These are phyloP conservation scores for Aegilops speltoides DNA, from an alignment of 176 grass and related monocot species.

Conservation along the genomic window DNA sequence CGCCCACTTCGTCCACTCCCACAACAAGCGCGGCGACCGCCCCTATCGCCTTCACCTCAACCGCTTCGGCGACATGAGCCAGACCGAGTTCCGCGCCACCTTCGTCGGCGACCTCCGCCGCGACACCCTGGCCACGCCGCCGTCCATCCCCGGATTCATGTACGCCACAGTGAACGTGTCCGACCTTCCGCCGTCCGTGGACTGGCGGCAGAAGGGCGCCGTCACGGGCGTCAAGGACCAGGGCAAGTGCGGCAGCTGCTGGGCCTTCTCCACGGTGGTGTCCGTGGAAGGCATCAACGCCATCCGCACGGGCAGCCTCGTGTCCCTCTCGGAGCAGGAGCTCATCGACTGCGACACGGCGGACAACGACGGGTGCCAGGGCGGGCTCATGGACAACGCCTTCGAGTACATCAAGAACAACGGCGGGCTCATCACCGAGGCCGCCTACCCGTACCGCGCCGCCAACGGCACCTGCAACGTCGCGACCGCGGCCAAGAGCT, in stretches of 20 bases:
- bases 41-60: constrained; percentile 74
- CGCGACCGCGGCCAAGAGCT: constrained; percentile 5
- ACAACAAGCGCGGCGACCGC: constrained; percentile 54
- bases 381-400: constrained; percentile 79
- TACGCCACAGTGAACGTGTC: constrained; percentile 15
- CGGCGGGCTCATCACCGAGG: constrained; percentile 62
- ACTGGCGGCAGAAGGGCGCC: constrained; percentile 61
- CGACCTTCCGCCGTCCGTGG: constrained; percentile 42
- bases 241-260: constrained; percentile 75
- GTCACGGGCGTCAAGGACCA: constrained; percentile 72
- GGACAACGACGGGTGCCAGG: constrained; percentile 54
- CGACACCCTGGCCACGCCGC: background rate
- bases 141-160: constrained; percentile 48
- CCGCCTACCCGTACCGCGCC: constrained; percentile 61
- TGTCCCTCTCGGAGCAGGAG: constrained; percentile 79
- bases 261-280: constrained; percentile 71
- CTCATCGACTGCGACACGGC: constrained; percentile 71
- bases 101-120: constrained; percentile 50
- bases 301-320: constrained; percentile 47
- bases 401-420: constrained; percentile 71
- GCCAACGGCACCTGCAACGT: constrained; percentile 57
- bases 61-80: constrained; percentile 73
- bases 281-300: constrained; percentile 78
- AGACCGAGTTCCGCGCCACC: constrained; percentile 49
- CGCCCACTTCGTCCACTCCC: constrained; percentile 68